These are phyloP conservation scores for Penicillium sp. DNA, from an alignment of 2,329 filamentous ascomycete genomes.

Conservation along the genomic window DNA sequence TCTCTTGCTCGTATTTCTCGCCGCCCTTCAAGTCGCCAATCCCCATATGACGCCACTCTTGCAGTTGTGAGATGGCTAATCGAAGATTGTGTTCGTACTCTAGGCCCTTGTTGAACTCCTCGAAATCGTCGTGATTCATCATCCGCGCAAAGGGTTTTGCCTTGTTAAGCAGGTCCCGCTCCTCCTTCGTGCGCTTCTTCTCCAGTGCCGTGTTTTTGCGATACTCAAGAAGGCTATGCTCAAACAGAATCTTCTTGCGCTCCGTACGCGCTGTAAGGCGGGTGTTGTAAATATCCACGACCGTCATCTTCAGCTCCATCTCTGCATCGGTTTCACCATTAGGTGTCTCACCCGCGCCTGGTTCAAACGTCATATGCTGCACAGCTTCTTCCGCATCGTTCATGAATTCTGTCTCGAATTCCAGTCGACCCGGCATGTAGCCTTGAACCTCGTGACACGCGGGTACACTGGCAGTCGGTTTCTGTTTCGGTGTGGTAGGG, in stretches of 20 bases:
- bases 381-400: conserved; percentile 98
- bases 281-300: conserved; percentile 98
- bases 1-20: conserved; percentile 92
- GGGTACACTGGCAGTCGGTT: conserved; percentile 92
- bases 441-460: conserved; percentile 98
- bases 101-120: conserved; percentile 80
- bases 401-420: conserved; percentile 97
- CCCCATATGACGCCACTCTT: conserved; percentile 87
- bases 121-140: conserved; percentile 94
- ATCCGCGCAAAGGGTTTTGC: conserved; percentile 95
- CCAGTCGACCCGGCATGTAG: conserved; percentile 95
- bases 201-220: conserved; percentile 86
- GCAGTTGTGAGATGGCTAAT: conserved; percentile 85
- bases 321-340: conserved; percentile 91
- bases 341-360: conserved; percentile 88
- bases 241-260: conserved; percentile 94
- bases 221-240: conserved; percentile 92
- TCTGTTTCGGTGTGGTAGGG: conserved; percentile 86
- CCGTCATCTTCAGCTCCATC: conserved; percentile 95
- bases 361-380: conserved; percentile 97
- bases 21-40: conserved; percentile 85
- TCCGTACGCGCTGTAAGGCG: conserved; percentile 88
- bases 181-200: conserved; percentile 95
- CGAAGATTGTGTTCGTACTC: conserved; percentile 90
- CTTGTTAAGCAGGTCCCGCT: conserved; percentile 87